A percentile compares a stretch with the other conserved stretches of the same genome.
Conservation (phyloP, 768 basidiomycete species). For the Russula sp. region DNA sequence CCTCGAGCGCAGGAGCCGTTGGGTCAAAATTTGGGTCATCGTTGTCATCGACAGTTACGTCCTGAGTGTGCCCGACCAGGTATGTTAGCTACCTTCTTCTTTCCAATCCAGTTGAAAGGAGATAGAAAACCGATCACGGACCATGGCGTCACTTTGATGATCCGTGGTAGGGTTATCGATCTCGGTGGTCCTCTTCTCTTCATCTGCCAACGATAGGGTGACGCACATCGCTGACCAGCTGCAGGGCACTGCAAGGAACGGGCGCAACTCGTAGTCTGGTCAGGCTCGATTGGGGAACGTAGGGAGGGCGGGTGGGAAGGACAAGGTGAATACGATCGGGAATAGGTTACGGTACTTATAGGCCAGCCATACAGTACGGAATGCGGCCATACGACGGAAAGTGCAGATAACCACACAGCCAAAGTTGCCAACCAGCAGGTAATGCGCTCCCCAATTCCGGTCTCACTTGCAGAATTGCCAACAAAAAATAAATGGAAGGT, state of each 20-base stretch:
- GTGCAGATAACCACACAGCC: no score
- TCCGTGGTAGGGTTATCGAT: constrained; percentile 26
- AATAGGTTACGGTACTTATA: neutral
- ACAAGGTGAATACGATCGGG: neutral
- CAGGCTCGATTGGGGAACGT: neutral
- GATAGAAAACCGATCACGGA: neutral
- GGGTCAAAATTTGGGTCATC: constrained; percentile 41
- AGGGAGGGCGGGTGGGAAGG: neutral
- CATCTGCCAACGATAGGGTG: neutral
- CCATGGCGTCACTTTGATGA: neutral
- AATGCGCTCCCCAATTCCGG: no score
- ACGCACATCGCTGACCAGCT: constrained; percentile 19
- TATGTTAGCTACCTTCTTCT: no score
- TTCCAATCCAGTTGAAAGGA: neutral
- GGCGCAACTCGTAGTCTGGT: constrained; percentile 1
- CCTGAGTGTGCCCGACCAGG: neutral
- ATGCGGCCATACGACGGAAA: no score
- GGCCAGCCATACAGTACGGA: neutral
- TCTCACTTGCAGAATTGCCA: no score
- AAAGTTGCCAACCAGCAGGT: no score
- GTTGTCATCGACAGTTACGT: constrained; percentile 31
- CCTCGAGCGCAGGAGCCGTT: constrained; percentile 36
- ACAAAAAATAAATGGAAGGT: no score
- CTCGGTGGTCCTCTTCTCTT: constrained; percentile 31
- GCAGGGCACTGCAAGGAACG: neutral